These are phyloP conservation scores for Bertia moriformis DNA, from an alignment of 2,329 filamentous ascomycete species.

Conservation along the genomic window DNA sequence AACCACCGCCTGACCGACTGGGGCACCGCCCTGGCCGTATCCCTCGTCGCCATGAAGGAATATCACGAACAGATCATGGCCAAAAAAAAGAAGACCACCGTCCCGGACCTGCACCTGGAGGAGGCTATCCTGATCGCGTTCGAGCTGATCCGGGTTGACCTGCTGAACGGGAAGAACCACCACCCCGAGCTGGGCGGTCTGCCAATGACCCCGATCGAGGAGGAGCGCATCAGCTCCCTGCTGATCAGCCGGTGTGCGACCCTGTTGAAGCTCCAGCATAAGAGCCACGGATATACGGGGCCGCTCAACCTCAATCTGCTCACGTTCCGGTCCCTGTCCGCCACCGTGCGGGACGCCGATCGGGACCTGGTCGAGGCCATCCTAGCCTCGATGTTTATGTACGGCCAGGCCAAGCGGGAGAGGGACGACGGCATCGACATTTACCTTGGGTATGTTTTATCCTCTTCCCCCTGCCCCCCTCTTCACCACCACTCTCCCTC, in stretches of 20 bases:
- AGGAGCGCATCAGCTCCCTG: slow-evolving; percentile 65
- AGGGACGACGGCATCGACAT: slow-evolving; percentile 53
- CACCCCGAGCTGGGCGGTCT: slow-evolving; percentile 38
- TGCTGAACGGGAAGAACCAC: slow-evolving; percentile 57
- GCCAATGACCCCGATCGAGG: slow-evolving; percentile 42
- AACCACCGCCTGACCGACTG: slow-evolving; percentile 68
- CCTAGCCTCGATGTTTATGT: slow-evolving; percentile 65
- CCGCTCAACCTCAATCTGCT: slow-evolving; percentile 82
- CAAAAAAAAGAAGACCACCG: slow-evolving; percentile 22
- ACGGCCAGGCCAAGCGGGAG: slow-evolving; percentile 62
- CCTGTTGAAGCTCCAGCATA: slow-evolving; percentile 67
- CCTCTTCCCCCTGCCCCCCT: too few relatives aligned
- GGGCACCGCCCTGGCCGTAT: slow-evolving; percentile 65
- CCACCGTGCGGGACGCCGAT: slow-evolving; percentile 63
- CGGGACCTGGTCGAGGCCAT: slow-evolving; percentile 76
- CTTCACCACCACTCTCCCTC: too few relatives aligned
- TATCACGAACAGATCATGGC: slow-evolving; percentile 27
- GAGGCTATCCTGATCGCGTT: slow-evolving; percentile 72
- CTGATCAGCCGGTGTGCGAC: slow-evolving; percentile 78
- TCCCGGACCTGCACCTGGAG: too few relatives aligned
- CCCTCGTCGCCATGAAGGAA: slow-evolving; percentile 47
- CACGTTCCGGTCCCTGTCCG: slow-evolving; percentile 70
- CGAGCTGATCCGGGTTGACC: slow-evolving; percentile 66
- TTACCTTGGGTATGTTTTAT: slow-evolving; percentile 48
- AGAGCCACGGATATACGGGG: slow-evolving; percentile 80